A percentile compares a stretch with the other conserved stretches of the same genome.
These are phyloP conservation scores for Chenopodium berlandieri DNA, from an alignment of 148 eudicot species.

Conservation along the genomic window DNA sequence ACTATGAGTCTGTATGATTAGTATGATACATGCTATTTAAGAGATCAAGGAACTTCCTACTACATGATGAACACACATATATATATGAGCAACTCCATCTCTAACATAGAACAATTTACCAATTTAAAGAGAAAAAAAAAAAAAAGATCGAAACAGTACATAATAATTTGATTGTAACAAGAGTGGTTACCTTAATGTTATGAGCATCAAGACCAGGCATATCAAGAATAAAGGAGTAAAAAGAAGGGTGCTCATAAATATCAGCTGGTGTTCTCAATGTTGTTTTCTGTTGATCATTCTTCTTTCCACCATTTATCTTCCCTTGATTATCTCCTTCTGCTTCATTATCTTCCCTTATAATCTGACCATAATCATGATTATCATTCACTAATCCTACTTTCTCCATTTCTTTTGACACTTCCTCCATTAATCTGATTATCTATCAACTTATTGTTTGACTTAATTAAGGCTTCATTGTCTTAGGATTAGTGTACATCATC, in stretches of 20 bases:
- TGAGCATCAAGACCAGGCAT: constrained; percentile 48
- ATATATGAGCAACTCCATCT: too few species aligned
- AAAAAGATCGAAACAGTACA: too few species aligned
- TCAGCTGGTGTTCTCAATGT: constrained; percentile 44
- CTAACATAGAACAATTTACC: too few species aligned
- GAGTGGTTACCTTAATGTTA: constrained; percentile 34
- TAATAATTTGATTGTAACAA: neutral
- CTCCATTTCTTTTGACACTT: constrained; percentile 10
- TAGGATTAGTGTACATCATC: neutral
- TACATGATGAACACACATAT: too few species aligned
- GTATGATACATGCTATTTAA: too few species aligned
- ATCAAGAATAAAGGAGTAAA: constrained; percentile 37
- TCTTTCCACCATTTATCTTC: constrained; percentile 16
- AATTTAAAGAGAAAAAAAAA: too few species aligned
- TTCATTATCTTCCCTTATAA: neutral
- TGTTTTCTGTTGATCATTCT: constrained; percentile 30
- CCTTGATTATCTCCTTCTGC: neutral
- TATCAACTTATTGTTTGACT: constrained; percentile 11
- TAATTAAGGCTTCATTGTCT: neutral
- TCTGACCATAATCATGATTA: constrained; percentile 2
- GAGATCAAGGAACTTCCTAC: too few species aligned
- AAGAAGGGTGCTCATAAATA: constrained; percentile 39
- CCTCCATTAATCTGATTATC: neutral
- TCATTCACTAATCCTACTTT: constrained; percentile 5
- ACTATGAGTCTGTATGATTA: too few species aligned